Percentiles rank a stretch among this genome's conserved stretches.
These are phyloP conservation scores for Juncus effusus DNA, from an alignment of 176 grass and related monocot genomes.

Conservation along the genomic window DNA sequence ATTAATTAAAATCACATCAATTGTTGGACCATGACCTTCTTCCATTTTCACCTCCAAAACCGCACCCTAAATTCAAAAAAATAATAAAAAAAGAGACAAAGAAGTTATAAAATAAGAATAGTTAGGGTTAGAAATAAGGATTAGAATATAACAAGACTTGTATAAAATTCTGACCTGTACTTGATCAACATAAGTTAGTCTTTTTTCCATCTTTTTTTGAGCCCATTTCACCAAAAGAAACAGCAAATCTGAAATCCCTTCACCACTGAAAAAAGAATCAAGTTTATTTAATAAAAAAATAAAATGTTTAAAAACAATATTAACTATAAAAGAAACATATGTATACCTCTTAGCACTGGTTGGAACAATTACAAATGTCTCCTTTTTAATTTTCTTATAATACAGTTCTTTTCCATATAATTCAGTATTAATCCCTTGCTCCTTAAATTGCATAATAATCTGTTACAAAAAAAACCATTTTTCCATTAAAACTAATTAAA, in stretches of 20 bases:
- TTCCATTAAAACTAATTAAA: not conserved
- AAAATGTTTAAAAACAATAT: too few species aligned
- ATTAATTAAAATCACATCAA: constrained; percentile 69
- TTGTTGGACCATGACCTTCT: constrained; percentile 59
- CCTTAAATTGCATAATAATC: constrained; percentile 51
- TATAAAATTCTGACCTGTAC: constrained; percentile 33
- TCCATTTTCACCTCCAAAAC: constrained; percentile 65
- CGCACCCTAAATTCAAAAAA: constrained; percentile 47
- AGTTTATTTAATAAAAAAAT: too few species aligned
- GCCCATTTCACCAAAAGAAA: constrained; percentile 62
- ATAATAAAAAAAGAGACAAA: not conserved
- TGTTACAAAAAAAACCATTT: constrained; percentile 16
- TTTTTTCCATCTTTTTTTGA: constrained; percentile 57
- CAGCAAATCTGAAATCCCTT: constrained; percentile 66
- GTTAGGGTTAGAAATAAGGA: constrained; percentile 1
- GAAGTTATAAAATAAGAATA: not conserved
- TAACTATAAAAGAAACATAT: not conserved
- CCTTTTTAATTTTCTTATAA: constrained; percentile 58
- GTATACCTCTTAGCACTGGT: constrained; percentile 57
- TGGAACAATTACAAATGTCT: constrained; percentile 62
- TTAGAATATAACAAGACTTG: not conserved
- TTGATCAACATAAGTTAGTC: constrained; percentile 51
- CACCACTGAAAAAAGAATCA: constrained; percentile 36
- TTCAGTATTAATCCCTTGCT: constrained; percentile 49
- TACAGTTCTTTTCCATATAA: constrained; percentile 23